phyloP scores from a whole-genome alignment of 1,284 basidiomycete genomes.

The Fistulinella staudtii region DNA sequence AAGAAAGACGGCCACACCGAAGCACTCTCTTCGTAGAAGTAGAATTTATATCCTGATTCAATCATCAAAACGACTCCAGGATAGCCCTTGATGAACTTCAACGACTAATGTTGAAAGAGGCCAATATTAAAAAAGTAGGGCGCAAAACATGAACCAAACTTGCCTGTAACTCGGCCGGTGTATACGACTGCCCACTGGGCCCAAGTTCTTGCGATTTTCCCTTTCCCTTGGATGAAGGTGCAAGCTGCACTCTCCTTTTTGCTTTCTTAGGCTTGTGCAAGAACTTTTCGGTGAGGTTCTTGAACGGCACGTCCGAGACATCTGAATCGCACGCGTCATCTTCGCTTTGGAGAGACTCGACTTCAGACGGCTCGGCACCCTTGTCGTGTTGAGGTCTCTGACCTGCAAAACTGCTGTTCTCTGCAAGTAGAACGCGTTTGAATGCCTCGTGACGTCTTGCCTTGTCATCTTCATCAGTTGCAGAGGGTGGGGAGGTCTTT shows the following conservation, averaged over 20 bases:
- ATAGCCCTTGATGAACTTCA: constrained; percentile 69
- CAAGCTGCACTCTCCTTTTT: constrained; percentile 29
- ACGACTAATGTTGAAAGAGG: constrained; percentile 7
- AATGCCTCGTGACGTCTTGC: constrained; percentile 46
- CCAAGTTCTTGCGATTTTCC: constrained; percentile 56
- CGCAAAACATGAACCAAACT: not conserved
- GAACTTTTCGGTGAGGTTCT: constrained; percentile 46
- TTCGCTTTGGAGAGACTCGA: constrained; percentile 24
- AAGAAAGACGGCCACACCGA: constrained; percentile 35
- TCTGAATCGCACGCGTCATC: constrained; percentile 33
- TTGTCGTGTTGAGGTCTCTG: constrained; percentile 5
- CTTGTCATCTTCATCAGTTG: constrained; percentile 15
- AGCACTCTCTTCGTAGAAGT: constrained; percentile 88
- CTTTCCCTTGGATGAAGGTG: constrained; percentile 27
- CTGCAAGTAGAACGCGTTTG: constrained; percentile 51
- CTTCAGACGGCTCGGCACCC: constrained; percentile 12
- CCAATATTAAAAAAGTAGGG: not conserved
- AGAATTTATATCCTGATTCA: constrained; percentile 88
- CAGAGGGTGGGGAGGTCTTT: constrained; percentile 14
- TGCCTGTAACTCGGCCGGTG: constrained; percentile 82
- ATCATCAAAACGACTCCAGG: constrained; percentile 79
- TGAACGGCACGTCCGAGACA: constrained; percentile 47
- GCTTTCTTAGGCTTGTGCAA: constrained; percentile 36
- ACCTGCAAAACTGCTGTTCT: constrained; percentile 36
- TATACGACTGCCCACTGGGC: constrained; percentile 76